A percentile compares a stretch with the other conserved stretches of the same genome.
Evolutionary conservation across 495 filamentous ascomycete genomes (phyloP).

Genomic region (Xylaria telfairii): DNA sequence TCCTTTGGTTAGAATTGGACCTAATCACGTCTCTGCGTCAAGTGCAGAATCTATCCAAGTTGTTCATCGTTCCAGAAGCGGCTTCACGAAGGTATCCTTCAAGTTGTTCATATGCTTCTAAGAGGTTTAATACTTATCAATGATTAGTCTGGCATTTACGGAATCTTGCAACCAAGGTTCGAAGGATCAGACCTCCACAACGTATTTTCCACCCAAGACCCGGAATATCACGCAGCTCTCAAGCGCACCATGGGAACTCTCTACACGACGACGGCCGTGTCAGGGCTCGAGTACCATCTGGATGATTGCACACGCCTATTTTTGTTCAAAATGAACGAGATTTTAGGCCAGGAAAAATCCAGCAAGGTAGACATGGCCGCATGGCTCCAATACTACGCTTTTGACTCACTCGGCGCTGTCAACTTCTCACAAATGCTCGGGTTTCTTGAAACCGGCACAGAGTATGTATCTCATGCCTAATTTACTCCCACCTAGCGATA

Average conservation of each 20-base stretch:
- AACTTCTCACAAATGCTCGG: slow-evolving; percentile 61
- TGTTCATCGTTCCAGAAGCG: slow-evolving; percentile 21
- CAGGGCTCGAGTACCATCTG: slow-evolving; percentile 59
- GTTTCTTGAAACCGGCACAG: slow-evolving; percentile 56
- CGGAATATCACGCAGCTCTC: slow-evolving; percentile 1
- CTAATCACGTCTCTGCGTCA: slow-evolving; percentile 34
- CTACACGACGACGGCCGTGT: slow-evolving; percentile 24
- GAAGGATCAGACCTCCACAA: slow-evolving; percentile 1
- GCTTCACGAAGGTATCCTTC: slow-evolving; percentile 18
- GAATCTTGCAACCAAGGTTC: neutral
- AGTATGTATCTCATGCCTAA: slow-evolving; percentile 26
- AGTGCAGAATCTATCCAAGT: slow-evolving; percentile 26
- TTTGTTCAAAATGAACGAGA: slow-evolving; percentile 46
- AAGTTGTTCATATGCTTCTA: too few species aligned
- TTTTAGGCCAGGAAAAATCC: slow-evolving; percentile 31
- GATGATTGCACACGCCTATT: slow-evolving; percentile 59
- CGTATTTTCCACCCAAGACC: slow-evolving; percentile 8
- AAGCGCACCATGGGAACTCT: slow-evolving; percentile 20
- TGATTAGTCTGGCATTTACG: neutral
- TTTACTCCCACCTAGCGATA: too few species aligned
- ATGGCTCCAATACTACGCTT: slow-evolving; percentile 65
- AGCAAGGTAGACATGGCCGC: slow-evolving; percentile 51
- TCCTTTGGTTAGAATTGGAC: slow-evolving; percentile 37
- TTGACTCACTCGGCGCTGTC: slow-evolving; percentile 63
- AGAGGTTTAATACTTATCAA: neutral